phyloP scores from a whole-genome alignment of 352 stramenopile genomes.

The Phytopythium litorale region DNA sequence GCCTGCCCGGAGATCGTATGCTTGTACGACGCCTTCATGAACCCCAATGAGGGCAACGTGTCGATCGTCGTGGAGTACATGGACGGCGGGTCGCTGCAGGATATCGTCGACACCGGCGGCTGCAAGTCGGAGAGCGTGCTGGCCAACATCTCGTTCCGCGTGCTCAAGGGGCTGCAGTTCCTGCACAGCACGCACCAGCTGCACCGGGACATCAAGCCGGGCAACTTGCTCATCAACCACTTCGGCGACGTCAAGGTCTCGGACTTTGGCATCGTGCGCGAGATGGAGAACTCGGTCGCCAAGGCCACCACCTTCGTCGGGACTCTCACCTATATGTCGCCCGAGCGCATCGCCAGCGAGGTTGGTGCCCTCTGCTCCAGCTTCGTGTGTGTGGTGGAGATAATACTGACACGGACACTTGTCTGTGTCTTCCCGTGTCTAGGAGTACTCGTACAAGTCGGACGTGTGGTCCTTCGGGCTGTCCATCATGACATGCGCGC shows the following conservation, averaged over 20 bases:
- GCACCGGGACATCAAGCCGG: conserved; percentile 94
- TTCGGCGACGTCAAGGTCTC: conserved; percentile 89
- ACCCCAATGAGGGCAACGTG: conserved; percentile 87
- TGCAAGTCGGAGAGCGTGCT: conserved; percentile 87
- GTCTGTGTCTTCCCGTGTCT: conserved; percentile 9
- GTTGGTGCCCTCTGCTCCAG: conserved; percentile 10
- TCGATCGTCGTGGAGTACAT: conserved; percentile 96
- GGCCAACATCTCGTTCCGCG: conserved; percentile 84
- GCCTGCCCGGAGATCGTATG: conserved; percentile 85
- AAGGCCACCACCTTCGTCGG: conserved; percentile 91
- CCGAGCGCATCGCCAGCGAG: conserved; percentile 90
- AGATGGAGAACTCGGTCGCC: conserved; percentile 84
- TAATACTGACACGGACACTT: not conserved
- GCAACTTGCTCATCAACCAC: conserved; percentile 93
- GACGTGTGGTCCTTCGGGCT: conserved; percentile 86
- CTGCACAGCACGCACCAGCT: conserved; percentile 89
- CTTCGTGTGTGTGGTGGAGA: not conserved
- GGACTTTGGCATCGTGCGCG: conserved; percentile 80
- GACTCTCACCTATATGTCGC: conserved; percentile 93
- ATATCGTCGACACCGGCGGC: conserved; percentile 88
- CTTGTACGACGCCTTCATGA: conserved; percentile 94
- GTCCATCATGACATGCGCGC: conserved; percentile 87
- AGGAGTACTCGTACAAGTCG: conserved; percentile 87
- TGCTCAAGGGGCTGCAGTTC: conserved; percentile 86
- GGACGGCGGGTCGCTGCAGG: conserved; percentile 92